Percentiles rank a stretch among this genome's conserved stretches.
Evolutionary conservation across 2,329 filamentous ascomycete species (phyloP).

Genomic region (Cladophialophora psammophila): DNA sequence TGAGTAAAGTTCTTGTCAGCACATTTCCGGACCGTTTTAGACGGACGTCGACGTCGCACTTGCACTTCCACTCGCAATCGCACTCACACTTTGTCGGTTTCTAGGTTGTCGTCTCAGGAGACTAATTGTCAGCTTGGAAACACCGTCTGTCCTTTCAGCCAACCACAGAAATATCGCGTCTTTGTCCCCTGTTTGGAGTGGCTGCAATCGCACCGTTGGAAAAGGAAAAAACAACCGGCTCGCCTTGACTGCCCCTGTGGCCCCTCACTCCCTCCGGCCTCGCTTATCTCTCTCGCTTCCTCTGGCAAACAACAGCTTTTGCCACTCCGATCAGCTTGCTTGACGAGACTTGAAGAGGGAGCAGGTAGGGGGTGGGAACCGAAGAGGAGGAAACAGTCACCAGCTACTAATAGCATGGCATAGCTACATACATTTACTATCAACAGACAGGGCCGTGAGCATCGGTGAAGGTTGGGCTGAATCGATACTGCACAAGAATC

Average conservation of each 20-base stretch:
- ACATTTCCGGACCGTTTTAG: no score
- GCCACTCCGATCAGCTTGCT: background rate
- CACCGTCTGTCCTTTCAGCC: background rate
- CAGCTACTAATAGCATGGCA: background rate
- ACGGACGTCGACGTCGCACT: no score
- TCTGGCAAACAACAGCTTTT: background rate
- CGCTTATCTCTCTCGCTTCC: slow-evolving; percentile 7
- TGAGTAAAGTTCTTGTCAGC: background rate
- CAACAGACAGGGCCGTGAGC: background rate
- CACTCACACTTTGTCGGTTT: no score
- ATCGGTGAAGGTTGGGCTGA: background rate
- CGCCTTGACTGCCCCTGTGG: background rate
- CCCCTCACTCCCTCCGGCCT: background rate
- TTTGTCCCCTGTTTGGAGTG: background rate
- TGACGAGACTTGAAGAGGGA: background rate
- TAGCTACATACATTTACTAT: background rate
- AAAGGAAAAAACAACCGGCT: background rate
- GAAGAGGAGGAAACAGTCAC: background rate
- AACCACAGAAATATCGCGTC: background rate
- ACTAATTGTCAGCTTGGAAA: background rate
- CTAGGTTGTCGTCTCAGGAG: background rate
- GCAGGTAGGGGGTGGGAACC: background rate
- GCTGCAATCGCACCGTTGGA: background rate
- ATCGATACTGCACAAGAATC: background rate
- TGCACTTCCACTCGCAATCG: no score